Percentiles rank a stretch among this genome's conserved stretches.
These are phyloP conservation scores for Telopea speciosissima DNA, from an alignment of 177 flowering plant genomes.

Conservation along the genomic window DNA sequence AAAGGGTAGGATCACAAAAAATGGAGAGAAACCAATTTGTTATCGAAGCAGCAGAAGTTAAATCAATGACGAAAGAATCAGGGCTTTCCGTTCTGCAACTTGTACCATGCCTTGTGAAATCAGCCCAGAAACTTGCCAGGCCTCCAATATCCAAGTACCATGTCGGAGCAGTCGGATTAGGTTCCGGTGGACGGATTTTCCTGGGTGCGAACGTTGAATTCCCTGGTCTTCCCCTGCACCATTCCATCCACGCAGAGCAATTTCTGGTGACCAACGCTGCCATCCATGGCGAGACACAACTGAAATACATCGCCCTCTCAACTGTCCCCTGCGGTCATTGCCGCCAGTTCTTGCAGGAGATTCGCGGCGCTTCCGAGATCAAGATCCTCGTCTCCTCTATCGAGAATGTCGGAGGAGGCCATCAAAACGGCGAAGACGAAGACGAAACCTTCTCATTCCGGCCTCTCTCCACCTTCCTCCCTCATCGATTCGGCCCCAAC, in stretches of 20 bases:
- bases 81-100: background rate
- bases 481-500: background rate
- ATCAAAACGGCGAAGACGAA: background rate
- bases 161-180: background rate
- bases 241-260: background rate
- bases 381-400: background rate
- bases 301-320: background rate
- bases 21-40: background rate
- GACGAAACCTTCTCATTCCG: background rate
- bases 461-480: background rate
- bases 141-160: background rate
- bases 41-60: background rate
- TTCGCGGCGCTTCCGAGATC: background rate
- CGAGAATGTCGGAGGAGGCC: background rate
- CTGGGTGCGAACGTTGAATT: background rate
- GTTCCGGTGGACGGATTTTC: background rate
- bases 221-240: background rate
- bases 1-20: background rate
- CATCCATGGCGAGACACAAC: background rate
- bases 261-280: background rate
- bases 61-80: background rate
- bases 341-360: background rate
- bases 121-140: background rate
- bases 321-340: background rate
- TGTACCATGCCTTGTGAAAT: conserved; percentile 1